A percentile compares a stretch with the other conserved stretches of the same genome.
Conservation (phyloP, 352 stramenopile species). For the Globisporangium paddicum region DNA sequence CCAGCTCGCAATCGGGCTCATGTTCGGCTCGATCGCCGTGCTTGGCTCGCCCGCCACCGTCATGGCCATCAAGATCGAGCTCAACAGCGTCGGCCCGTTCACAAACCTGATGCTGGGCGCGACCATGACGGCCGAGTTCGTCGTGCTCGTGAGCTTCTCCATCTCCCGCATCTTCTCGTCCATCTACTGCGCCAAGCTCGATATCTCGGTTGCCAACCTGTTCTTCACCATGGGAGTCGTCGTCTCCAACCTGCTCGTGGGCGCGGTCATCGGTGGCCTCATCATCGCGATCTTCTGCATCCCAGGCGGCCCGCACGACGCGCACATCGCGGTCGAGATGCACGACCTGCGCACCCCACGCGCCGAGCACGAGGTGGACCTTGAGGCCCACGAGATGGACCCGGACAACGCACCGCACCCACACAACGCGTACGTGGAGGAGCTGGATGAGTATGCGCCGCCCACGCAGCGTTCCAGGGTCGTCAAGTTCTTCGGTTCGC, state of each 20-base stretch:
- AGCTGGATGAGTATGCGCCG: conserved; percentile 12
- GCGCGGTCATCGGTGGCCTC: conserved; percentile 31
- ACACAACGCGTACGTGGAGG: conserved; percentile 56
- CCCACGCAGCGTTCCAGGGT: background rate
- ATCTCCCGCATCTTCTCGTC: conserved; percentile 57
- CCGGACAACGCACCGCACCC: conserved; percentile 35
- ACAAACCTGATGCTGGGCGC: conserved; percentile 70
- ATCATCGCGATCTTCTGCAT: conserved; percentile 65
- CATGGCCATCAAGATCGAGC: conserved; percentile 77
- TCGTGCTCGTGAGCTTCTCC: conserved; percentile 69
- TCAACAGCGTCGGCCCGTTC: conserved; percentile 68
- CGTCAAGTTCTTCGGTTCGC: conserved; percentile 20
- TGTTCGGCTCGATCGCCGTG: conserved; percentile 73
- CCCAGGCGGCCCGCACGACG: conserved; percentile 30
- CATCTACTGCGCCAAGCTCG: conserved; percentile 52
- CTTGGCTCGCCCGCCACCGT: conserved; percentile 58
- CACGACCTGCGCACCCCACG: background rate
- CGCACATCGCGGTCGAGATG: conserved; percentile 17
- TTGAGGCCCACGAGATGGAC: conserved; percentile 19
- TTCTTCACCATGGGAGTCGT: conserved; percentile 55
- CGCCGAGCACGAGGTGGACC: conserved; percentile 9
- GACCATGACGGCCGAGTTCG: conserved; percentile 67
- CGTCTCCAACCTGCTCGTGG: conserved; percentile 46
- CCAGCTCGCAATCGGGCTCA: conserved; percentile 59
- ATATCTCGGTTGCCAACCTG: conserved; percentile 44